Evolutionary conservation across 2,329 filamentous ascomycete species (phyloP), one percentile per base, ranked within the genome.

Genomic region (Neonectria hederae): DNA sequence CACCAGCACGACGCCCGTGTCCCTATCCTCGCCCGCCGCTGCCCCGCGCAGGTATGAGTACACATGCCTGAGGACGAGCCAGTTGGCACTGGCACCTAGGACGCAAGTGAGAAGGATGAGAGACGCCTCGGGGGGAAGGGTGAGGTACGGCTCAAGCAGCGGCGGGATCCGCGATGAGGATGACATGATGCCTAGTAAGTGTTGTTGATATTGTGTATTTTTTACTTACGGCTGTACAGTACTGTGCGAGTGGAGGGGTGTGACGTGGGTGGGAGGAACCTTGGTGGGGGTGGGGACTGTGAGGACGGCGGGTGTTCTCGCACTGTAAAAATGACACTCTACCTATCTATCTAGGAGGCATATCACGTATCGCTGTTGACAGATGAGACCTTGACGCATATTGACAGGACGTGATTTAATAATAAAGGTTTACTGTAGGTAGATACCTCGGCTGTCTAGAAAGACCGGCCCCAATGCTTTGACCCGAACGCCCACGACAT

Each of bases 31-130:
- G 43, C 57, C 30, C 30, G 30, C 66, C 40, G 42, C 62, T 67
- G 35, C 72, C 72, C 67, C 74, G 52, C 60, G 67, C 45, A 87
- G 79, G 7, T 82, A 77, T n/a, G 81, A 79, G 73, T 82, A 82
- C 3, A 90, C 75, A 72, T 86, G 85, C 40, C 88, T 83, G 51
- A 89, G 78, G 22, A 89, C 77, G 30, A 91, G 86, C 89, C 89
- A 92, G 77, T 90, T 90, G 2, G 88, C 82, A 65, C 83, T 86
- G 19, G 88, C 87, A 51, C 87, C 87, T 13, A 90, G 82, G 30
- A 93, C 89, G 66, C 86, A 87, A 17, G 91, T 93, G 57, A 94
- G 79, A 13, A 94, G 83, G 21, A 88, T 81, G 42, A 93, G 84
- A 38, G 88, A 87, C 17, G 84, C 80, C 69, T 87, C 83, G 6